Conservation (phyloP, 2,329 filamentous ascomycete genomes). For the Fusarium napiforme region DNA sequence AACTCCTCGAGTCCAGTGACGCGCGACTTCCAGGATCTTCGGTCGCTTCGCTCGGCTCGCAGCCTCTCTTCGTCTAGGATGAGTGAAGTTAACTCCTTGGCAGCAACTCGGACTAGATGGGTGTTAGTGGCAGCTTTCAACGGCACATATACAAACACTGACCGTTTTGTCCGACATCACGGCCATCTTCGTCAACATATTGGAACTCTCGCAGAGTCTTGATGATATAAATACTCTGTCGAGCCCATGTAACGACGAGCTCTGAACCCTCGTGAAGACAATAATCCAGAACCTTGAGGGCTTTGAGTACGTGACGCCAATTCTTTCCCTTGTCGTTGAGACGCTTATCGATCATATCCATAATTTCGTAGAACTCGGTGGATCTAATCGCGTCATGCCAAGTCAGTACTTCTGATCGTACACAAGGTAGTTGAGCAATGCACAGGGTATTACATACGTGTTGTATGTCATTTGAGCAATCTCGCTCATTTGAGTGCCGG, state of each 20-base stretch:
- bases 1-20: slow-evolving; percentile 93
- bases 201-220: slow-evolving; percentile 98
- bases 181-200: slow-evolving; percentile 94
- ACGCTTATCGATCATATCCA: slow-evolving; percentile 99
- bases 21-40: slow-evolving; percentile 95
- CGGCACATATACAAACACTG: slow-evolving; percentile 48
- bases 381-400: slow-evolving; percentile 65
- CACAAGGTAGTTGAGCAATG: neutral
- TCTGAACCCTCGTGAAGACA: slow-evolving; percentile 97
- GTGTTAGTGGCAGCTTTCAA: slow-evolving; percentile 28
- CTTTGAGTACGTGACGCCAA: slow-evolving; percentile 98
- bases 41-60: slow-evolving; percentile 87
- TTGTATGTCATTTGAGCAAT: slow-evolving; percentile 98
- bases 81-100: slow-evolving; percentile 92
- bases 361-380: slow-evolving; percentile 98
- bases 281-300: slow-evolving; percentile 96
- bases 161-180: slow-evolving; percentile 98
- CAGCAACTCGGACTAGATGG: slow-evolving; percentile 84
- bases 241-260: slow-evolving; percentile 95
- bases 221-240: slow-evolving; percentile 98
- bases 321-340: slow-evolving; percentile 99
- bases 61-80: slow-evolving; percentile 94
- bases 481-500: slow-evolving; percentile 97
- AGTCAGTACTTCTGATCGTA: slow-evolving; percentile 31
- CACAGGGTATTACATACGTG: slow-evolving; percentile 72